These are phyloP conservation scores for Barbatosphaeria neglecta DNA, from an alignment of 495 filamentous ascomycete genomes.

Conservation along the genomic window DNA sequence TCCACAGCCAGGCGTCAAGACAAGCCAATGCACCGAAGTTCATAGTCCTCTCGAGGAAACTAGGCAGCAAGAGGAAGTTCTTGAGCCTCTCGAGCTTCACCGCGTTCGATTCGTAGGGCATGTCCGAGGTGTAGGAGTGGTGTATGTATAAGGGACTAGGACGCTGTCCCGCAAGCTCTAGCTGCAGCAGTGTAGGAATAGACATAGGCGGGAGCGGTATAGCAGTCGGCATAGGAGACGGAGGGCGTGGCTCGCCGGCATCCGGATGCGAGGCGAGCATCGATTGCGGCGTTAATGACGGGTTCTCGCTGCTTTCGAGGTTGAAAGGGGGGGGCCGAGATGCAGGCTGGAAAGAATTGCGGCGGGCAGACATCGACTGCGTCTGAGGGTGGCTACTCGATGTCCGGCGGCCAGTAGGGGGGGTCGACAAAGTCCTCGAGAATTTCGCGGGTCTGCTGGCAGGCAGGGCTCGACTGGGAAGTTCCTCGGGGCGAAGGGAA, in stretches of 20 bases:
- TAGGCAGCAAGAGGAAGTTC: constrained; percentile 77
- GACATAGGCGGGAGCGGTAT: constrained; percentile 79
- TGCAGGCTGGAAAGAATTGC: constrained; percentile 19
- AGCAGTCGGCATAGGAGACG: constrained; percentile 55
- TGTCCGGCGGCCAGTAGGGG: constrained; percentile 26
- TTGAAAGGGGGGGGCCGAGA: constrained; percentile 11
- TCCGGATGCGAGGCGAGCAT: constrained; percentile 4
- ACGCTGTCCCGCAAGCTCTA: constrained; percentile 70
- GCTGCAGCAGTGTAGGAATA: constrained; percentile 75
- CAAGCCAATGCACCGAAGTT: constrained; percentile 83
- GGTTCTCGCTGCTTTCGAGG: constrained; percentile 11
- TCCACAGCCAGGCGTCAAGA: constrained; percentile 93
- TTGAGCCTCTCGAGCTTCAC: constrained; percentile 87
- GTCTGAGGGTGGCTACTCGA: constrained; percentile 13
- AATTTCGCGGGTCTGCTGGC: constrained; percentile 7
- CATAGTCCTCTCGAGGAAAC: constrained; percentile 72
- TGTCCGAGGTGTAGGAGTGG: constrained; percentile 55
- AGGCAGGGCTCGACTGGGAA: background rate
- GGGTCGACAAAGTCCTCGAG: constrained; percentile 31
- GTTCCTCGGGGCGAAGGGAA: background rate
- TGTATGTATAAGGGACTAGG: constrained; percentile 86
- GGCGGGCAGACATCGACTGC: constrained; percentile 11
- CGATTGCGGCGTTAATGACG: constrained; percentile 5
- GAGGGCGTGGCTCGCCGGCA: constrained; percentile 21
- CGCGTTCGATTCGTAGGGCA: constrained; percentile 92